Base-by-base conservation (phyloP, 495 filamentous ascomycete genomes). In the Glutinoglossum americanum region DNA sequence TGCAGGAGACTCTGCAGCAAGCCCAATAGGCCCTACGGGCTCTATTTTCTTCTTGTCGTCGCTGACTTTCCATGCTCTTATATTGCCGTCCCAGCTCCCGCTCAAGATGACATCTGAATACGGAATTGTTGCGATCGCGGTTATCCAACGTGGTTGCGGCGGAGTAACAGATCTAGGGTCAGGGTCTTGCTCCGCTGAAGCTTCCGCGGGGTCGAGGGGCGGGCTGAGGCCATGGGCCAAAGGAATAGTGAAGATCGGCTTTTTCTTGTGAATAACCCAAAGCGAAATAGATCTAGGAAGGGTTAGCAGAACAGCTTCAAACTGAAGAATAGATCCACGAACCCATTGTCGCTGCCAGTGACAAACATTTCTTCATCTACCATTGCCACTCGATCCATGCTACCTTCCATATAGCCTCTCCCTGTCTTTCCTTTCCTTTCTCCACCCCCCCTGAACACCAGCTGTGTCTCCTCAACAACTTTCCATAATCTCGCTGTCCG, bases 401-500 rank as follows among this genome's bases (percentile, higher is more conserved):
- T 89, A 59, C 87, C 90, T 67, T 94, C 88, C 51, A 82, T 69
- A 61, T 82, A 79, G 60, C 64, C 57, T 66, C 67, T 33, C 58
- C 59, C 51, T 62, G 66, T 57, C 67, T 67, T 51, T 71, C 65
- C 67, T 82, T 83, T 79, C n/a, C 65, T 64, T 54, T 73, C 73
- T 23, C 76, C 82, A 41, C 86, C 88, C 47, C 89, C 90, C 41
- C 90, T 83, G 70, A 97, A 98, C 1, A 97, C 89, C 4, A 97
- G 76, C 65, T 97, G 93, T 0, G 82, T 84, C 65, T 98, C 92
- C 58, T 98, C 92, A 27, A 88, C 81, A 1, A 97, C 89, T 68
- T 97, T 98, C 92, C 92, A 98, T 60, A 95, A 69, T 30, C 92
- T 75, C n/a, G 89, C 89, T 0, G 92, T 94, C 25, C 90, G 82